A percentile compares a stretch with the other conserved stretches of the same genome.
These are phyloP conservation scores for Ballota nigra DNA, from an alignment of 257 asterid genomes.

Conservation along the genomic window DNA sequence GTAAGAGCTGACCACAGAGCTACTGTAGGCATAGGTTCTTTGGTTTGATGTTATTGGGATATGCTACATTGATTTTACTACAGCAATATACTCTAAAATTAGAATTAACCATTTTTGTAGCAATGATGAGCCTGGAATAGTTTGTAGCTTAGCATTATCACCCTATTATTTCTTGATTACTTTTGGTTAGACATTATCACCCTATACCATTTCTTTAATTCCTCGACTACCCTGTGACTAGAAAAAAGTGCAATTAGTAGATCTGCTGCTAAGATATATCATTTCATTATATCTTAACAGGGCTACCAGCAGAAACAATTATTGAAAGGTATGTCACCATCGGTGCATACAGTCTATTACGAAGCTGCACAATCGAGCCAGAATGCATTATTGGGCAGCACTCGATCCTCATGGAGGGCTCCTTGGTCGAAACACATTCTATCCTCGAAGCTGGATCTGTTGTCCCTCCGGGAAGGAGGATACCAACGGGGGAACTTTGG, in stretches of 20 bases:
- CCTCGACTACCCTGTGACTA: background rate
- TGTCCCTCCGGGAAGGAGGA: constrained; percentile 93
- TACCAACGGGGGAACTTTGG: constrained; percentile 96
- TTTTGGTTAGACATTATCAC: background rate
- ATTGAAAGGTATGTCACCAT: constrained; percentile 84
- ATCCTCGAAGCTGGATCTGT: constrained; percentile 96
- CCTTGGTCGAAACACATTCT: constrained; percentile 84
- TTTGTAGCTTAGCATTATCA: background rate
- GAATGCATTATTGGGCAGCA: constrained; percentile 96
- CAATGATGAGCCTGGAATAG: background rate
- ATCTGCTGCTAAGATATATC: constrained; percentile 17
- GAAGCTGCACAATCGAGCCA: constrained; percentile 92
- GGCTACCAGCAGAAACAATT: constrained; percentile 85
- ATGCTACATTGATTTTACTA: background rate
- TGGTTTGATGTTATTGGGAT: background rate
- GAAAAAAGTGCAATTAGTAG: background rate
- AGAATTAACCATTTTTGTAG: background rate
- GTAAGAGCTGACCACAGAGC: background rate
- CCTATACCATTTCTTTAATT: background rate
- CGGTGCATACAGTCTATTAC: constrained; percentile 81
- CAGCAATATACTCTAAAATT: too few species aligned
- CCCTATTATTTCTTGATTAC: background rate
- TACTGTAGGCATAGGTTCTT: background rate
- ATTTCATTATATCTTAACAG: constrained; percentile 34
- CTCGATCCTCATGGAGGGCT: constrained; percentile 93